A percentile compares a stretch with the other conserved stretches of the same genome.
Evolutionary conservation across 2,329 filamentous ascomycete genomes (phyloP).

Genomic region (Leptosphaerulina australis): DNA sequence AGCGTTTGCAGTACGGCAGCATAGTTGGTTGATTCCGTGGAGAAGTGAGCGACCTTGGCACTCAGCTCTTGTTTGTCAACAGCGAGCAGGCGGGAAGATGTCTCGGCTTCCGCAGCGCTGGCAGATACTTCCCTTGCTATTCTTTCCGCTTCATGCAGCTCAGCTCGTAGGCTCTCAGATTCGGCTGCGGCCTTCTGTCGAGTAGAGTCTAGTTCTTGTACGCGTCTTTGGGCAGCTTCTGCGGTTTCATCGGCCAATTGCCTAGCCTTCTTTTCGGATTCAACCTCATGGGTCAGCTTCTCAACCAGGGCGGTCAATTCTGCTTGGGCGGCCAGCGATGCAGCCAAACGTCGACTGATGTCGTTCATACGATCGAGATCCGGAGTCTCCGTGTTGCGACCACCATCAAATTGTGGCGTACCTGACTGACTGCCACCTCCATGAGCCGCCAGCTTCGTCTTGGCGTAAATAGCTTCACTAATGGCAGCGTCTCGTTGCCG

Average conservation of each 20-base stretch:
- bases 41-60: constrained; percentile 69
- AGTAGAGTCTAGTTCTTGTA: constrained; percentile 81
- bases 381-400: constrained; percentile 63
- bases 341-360: constrained; percentile 80
- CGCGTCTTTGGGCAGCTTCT: constrained; percentile 79
- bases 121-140: constrained; percentile 81
- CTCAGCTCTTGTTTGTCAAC: constrained; percentile 85
- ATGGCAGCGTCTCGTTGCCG: constrained; percentile 94
- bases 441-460: constrained; percentile 87
- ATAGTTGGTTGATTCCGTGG: constrained; percentile 72
- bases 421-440: constrained; percentile 67
- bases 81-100: constrained; percentile 74
- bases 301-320: constrained; percentile 82
- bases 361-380: constrained; percentile 74
- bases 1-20: constrained; percentile 74
- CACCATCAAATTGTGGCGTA: constrained; percentile 60
- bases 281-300: constrained; percentile 70
- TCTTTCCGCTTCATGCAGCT: constrained; percentile 80
- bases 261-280: constrained; percentile 79
- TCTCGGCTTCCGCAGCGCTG: constrained; percentile 75
- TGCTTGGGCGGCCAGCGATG: constrained; percentile 76
- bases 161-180: constrained; percentile 81
- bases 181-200: constrained; percentile 84
- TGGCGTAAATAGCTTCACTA: constrained; percentile 91
- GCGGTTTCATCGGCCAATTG: constrained; percentile 88